phyloP scores from a whole-genome alignment of 495 filamentous ascomycete genomes.

The Jackrogersella minutella region DNA sequence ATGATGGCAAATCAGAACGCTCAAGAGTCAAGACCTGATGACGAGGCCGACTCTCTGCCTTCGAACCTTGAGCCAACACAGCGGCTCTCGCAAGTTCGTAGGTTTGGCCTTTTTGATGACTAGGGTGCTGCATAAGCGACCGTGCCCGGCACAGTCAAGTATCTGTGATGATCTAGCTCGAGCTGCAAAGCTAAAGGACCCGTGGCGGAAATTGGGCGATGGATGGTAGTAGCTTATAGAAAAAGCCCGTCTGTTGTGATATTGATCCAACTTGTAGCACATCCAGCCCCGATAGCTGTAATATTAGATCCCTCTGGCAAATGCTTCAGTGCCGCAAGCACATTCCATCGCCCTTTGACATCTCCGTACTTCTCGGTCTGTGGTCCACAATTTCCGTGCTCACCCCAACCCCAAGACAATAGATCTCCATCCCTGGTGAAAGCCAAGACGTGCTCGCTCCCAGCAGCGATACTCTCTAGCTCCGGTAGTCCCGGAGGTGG shows the following conservation, averaged over 20 bases:
- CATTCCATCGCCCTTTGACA: constrained; percentile 69
- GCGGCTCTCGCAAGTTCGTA: constrained; percentile 64
- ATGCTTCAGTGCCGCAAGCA: constrained; percentile 61
- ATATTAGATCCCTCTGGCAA: constrained; percentile 56
- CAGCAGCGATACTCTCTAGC: constrained; percentile 69
- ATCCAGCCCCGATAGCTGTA: constrained; percentile 75
- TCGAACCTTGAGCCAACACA: constrained; percentile 71
- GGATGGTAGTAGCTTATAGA: constrained; percentile 18
- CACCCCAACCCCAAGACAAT: constrained; percentile 91
- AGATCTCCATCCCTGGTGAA: constrained; percentile 67
- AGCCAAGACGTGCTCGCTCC: constrained; percentile 86
- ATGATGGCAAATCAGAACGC: constrained; percentile 36
- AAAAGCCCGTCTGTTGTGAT: constrained; percentile 45
- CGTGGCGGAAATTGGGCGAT: not conserved
- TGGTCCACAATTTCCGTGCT: constrained; percentile 94
- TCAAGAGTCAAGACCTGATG: constrained; percentile 44
- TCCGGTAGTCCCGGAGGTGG: constrained; percentile 64
- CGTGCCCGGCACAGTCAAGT: not conserved
- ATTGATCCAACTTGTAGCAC: constrained; percentile 86
- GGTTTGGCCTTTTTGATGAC: constrained; percentile 62
- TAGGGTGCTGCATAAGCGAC: constrained; percentile 21
- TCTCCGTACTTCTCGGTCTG: constrained; percentile 66
- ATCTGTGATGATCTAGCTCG: not conserved
- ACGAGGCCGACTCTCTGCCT: constrained; percentile 37
- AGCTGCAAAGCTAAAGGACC: not conserved